phyloP scores from a whole-genome alignment of 495 filamentous ascomycete species.

The Beverwykella pulmonaria region DNA sequence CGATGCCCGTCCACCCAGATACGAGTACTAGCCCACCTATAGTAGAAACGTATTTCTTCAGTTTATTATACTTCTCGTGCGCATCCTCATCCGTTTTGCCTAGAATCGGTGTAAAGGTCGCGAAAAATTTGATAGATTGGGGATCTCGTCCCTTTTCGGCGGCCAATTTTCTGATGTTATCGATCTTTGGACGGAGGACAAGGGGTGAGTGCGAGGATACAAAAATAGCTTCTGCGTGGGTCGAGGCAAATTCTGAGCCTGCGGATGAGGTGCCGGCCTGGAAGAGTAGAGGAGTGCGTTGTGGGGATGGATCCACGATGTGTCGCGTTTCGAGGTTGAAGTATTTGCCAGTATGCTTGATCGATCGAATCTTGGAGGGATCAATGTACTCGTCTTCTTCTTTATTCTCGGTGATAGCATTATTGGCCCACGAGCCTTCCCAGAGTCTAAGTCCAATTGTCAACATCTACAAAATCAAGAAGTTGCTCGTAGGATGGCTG shows the following conservation, averaged over 20 bases:
- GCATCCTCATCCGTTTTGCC: constrained; percentile 62
- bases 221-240: constrained; percentile 57
- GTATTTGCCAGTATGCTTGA: constrained; percentile 63
- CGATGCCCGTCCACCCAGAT: constrained; percentile 65
- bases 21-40: constrained; percentile 63
- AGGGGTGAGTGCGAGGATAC: constrained; percentile 58
- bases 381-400: constrained; percentile 57
- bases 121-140: constrained; percentile 61
- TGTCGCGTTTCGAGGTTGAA: constrained; percentile 54
- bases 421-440: constrained; percentile 63
- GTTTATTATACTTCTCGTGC: constrained; percentile 54
- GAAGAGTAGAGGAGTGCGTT: constrained; percentile 66
- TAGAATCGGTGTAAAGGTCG: constrained; percentile 60
- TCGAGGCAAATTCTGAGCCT: constrained; percentile 60
- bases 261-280: constrained; percentile 65
- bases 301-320: constrained; percentile 63
- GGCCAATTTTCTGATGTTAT: constrained; percentile 58
- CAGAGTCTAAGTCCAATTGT: constrained; percentile 48
- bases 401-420: constrained; percentile 55
- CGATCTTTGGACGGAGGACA: constrained; percentile 56
- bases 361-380: constrained; percentile 59
- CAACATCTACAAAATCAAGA: no score
- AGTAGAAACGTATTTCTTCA: constrained; percentile 56
- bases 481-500: no score
- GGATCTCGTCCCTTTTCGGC: constrained; percentile 57